phyloP scores from a whole-genome alignment of 2,329 filamentous ascomycete genomes.

The Didymella segeticola region DNA sequence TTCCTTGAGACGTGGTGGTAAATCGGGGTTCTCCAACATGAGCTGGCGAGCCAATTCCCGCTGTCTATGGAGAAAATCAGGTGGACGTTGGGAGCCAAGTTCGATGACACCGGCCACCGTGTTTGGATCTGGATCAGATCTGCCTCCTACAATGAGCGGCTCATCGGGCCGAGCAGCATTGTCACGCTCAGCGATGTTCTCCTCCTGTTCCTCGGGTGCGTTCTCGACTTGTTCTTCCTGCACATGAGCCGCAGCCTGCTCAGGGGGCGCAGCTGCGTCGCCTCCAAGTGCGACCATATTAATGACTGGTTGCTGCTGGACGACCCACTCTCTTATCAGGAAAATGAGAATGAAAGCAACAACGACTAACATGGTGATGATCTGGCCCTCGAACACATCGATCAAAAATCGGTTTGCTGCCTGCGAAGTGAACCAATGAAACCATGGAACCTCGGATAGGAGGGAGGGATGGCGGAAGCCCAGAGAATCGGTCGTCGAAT shows the following conservation, averaged over 20 bases:
- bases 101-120: slow-evolving; percentile 9
- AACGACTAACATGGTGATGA: slow-evolving; percentile 91
- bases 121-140: not conserved
- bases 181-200: slow-evolving; percentile 14
- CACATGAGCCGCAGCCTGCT: slow-evolving; percentile 34
- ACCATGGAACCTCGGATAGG: slow-evolving; percentile 65
- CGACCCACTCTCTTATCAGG: slow-evolving; percentile 94
- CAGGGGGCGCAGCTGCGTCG: slow-evolving; percentile 30
- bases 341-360: slow-evolving; percentile 97
- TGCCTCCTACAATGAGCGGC: not conserved
- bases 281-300: slow-evolving; percentile 67
- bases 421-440: slow-evolving; percentile 62
- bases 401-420: slow-evolving; percentile 80
- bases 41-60: slow-evolving; percentile 3
- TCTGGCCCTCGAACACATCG: slow-evolving; percentile 86
- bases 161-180: slow-evolving; percentile 11
- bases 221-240: slow-evolving; percentile 28
- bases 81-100: slow-evolving; percentile 7
- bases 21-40: slow-evolving; percentile 15
- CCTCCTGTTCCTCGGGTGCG: slow-evolving; percentile 8
- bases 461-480: slow-evolving; percentile 43
- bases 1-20: slow-evolving; percentile 10
- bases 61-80: slow-evolving; percentile 11
- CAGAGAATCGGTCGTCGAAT: slow-evolving; percentile 37
- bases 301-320: slow-evolving; percentile 93